Evolutionary conservation across 1,139 yeast species (phyloP), one percentile per base, ranked within the genome.

Genomic region (Pichia sp.): DNA sequence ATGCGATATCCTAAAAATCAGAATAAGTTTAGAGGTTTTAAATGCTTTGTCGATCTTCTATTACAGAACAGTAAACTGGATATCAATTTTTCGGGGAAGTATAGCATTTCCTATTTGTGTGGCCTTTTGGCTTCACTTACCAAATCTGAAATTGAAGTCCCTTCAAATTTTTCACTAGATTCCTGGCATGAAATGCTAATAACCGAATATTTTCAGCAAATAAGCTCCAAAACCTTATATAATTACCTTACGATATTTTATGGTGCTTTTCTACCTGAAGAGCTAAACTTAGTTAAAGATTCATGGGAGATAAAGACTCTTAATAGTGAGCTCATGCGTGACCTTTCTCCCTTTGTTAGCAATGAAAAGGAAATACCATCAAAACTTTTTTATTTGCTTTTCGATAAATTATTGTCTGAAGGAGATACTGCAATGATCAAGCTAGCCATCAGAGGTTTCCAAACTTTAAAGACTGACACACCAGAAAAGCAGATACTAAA

Each of bases 241-340:
- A 23, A 32, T n/a, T 50, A 50, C 19, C 45, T 50, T 15, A 23
- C 45, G 8, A 36, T 30, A 11, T 50, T 50, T 44, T 43, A 44
- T 30, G 38, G 43, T n/a, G 45, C 19, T 29, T 16, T 1, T 8
- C 16, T 50, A 16, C 52, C 52, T 15, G 2, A 3, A 5, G 41
- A 43, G 15, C 26, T 50, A n/a, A 29, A 26, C 2, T n/a, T 32
- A 4, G n/a, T 48, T 5, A n/a, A 19, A 8, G 49, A n/a, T 29
- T n/a, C 32, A 4, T 46, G 16, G 26, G 49, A 32, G 8, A 10
- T 44, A 6, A 44, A 19, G 15, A 29, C 40, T 10, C 15, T 46
- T 1, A 46, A 46, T 15, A 6, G 5, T 13, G 50, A 48, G n/a
- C 5, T 26, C 11, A 34, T 31, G 50, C 4, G 19, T 2, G 6